phyloP scores from a whole-genome alignment of 306 rosid genomes.

The Spatholobus suberectus region DNA sequence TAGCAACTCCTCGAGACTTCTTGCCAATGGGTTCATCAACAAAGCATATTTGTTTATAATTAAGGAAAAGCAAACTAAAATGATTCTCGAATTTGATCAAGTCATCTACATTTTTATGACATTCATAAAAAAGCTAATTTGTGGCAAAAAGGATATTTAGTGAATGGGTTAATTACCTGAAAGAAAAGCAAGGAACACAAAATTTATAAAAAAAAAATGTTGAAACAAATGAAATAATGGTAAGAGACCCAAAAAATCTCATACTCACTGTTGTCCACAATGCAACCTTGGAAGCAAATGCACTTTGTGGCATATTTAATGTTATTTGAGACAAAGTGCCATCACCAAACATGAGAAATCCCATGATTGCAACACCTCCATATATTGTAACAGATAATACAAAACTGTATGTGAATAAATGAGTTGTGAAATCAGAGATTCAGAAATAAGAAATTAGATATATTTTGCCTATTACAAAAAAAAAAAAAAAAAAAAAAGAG shows the following conservation, averaged over 20 bases:
- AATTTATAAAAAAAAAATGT: conserved; percentile 32
- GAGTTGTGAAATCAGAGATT: conserved; percentile 4
- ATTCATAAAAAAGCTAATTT: conserved; percentile 11
- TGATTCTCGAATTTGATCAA: conserved; percentile 13
- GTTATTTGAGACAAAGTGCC: conserved; percentile 86
- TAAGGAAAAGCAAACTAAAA: conserved; percentile 55
- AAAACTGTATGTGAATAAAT: conserved; percentile 61
- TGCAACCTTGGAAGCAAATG: conserved; percentile 69
- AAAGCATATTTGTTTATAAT: conserved; percentile 66
- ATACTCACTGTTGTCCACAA: conserved; percentile 82
- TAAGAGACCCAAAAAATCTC: neutral
- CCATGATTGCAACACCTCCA: conserved; percentile 83
- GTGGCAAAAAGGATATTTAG: conserved; percentile 76
- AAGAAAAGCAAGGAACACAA: conserved; percentile 27
- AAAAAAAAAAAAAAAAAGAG: neutral
- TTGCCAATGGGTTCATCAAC: conserved; percentile 83
- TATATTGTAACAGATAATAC: conserved; percentile 61
- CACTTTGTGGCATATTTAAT: conserved; percentile 67
- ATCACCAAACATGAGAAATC: conserved; percentile 75
- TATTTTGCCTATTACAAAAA: neutral
- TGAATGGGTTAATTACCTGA: conserved; percentile 80
- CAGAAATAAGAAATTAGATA: neutral
- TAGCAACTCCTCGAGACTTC: conserved; percentile 87
- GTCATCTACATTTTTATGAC: neutral
- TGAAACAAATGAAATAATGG: neutral